Evolutionary conservation across 441 rosid genomes (phyloP).

Genomic region (Dalechampia spathulata): DNA sequence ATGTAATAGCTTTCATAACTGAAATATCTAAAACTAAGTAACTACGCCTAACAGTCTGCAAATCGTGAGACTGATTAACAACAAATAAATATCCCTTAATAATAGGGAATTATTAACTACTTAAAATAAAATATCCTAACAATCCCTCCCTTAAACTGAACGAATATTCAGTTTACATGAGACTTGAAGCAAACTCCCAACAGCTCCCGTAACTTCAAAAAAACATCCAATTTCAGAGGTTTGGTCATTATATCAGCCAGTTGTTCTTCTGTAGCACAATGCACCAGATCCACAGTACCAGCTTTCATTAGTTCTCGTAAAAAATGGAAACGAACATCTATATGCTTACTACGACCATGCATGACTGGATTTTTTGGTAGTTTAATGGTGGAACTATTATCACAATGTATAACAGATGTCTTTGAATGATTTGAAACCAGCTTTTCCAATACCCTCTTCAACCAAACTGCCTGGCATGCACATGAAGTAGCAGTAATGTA

Average conservation of each 20-base stretch:
- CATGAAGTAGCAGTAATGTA: no score
- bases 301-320: not conserved
- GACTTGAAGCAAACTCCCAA: not conserved
- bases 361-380: not conserved
- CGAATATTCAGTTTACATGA: not conserved
- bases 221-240: no score
- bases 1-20: no score
- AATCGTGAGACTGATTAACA: no score
- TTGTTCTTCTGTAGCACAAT: not conserved
- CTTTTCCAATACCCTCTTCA: not conserved
- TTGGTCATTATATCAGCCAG: not conserved
- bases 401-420: not conserved
- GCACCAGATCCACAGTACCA: not conserved
- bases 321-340: not conserved
- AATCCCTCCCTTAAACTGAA: not conserved
- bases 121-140: no score
- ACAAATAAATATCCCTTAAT: no score
- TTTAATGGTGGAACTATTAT: not conserved
- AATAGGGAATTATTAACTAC: no score
- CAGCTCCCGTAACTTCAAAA: no score
- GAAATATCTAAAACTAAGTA: no score
- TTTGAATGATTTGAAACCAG: not conserved
- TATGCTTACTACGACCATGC: not conserved
- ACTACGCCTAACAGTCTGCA: no score
- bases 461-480: not conserved